These are phyloP conservation scores for Triangularia verruculosa DNA, from an alignment of 2,329 filamentous ascomycete species.

Conservation along the genomic window DNA sequence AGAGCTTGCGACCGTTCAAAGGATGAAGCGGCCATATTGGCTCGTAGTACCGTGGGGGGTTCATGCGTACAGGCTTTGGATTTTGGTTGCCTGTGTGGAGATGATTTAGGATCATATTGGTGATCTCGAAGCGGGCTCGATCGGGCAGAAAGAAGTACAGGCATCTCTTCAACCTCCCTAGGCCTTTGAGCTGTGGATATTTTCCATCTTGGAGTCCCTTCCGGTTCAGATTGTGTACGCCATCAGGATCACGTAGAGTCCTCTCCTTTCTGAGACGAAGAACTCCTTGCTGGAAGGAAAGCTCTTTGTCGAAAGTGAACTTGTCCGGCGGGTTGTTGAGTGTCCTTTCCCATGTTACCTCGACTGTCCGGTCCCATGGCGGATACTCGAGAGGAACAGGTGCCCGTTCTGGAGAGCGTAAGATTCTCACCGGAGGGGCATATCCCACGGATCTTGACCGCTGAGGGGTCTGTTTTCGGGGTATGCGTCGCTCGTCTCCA, in stretches of 20 bases:
- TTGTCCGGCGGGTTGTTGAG: background rate
- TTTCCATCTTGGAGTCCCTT: background rate
- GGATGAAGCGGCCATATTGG: constrained; percentile 34
- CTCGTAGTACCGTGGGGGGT: constrained; percentile 34
- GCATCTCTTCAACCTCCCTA: constrained; percentile 16
- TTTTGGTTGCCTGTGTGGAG: constrained; percentile 1
- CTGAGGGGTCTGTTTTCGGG: background rate
- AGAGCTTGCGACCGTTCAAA: background rate
- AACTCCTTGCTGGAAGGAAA: constrained; percentile 10
- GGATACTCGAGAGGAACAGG: constrained; percentile 9
- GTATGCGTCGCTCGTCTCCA: background rate
- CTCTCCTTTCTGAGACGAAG: background rate
- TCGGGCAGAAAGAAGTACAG: constrained; percentile 27
- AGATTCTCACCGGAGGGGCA: background rate
- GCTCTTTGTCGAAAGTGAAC: background rate
- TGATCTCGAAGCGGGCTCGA: constrained; percentile 26
- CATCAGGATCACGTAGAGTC: background rate
- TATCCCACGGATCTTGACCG: background rate
- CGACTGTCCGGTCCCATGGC: constrained; percentile 26
- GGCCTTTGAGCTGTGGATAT: background rate
- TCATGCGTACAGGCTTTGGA: constrained; percentile 28
- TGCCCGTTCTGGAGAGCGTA: background rate
- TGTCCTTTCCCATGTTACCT: constrained; percentile 21
- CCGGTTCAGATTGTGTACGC: background rate
- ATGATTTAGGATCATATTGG: constrained; percentile 23